Conservation (phyloP, 371 early-diverging fungal genomes). For the Mucor velutinosus region DNA sequence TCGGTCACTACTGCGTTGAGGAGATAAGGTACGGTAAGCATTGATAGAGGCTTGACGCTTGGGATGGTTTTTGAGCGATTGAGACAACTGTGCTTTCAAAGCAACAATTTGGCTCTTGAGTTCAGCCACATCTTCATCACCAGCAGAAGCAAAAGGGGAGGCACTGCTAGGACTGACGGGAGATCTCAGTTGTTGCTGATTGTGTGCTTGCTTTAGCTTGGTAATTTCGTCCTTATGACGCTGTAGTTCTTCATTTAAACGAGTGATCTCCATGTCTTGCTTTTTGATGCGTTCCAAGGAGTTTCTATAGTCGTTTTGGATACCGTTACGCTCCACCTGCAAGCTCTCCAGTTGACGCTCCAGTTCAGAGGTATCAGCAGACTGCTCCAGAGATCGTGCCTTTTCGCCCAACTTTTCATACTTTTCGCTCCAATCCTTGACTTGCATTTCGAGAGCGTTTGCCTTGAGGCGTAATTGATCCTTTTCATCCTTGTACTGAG, state of each 20-base stretch:
- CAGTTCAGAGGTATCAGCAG: slow-evolving; percentile 54
- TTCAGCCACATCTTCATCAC: slow-evolving; percentile 44
- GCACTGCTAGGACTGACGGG: slow-evolving; percentile 24
- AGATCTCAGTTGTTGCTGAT: slow-evolving; percentile 8
- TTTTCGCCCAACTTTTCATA: slow-evolving; percentile 60
- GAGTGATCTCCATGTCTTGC: slow-evolving; percentile 69
- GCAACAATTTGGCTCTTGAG: slow-evolving; percentile 55
- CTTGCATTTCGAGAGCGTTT: slow-evolving; percentile 63
- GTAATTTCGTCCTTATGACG: slow-evolving; percentile 74
- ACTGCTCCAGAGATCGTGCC: slow-evolving; percentile 49
- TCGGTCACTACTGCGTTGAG: slow-evolving; percentile 31
- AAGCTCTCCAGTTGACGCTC: slow-evolving; percentile 61
- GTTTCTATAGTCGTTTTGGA: slow-evolving; percentile 54
- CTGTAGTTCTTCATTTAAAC: slow-evolving; percentile 59
- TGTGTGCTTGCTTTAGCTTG: slow-evolving; percentile 52
- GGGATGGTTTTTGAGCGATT: slow-evolving; percentile 40
- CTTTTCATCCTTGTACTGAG: slow-evolving; percentile 73
- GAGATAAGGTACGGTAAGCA: slow-evolving; percentile 42
- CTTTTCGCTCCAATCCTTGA: slow-evolving; percentile 71
- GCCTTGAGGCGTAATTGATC: slow-evolving; percentile 58
- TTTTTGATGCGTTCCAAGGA: slow-evolving; percentile 60
- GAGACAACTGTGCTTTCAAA: slow-evolving; percentile 56
- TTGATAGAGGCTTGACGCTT: slow-evolving; percentile 45
- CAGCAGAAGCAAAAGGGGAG: slow-evolving; percentile 12
- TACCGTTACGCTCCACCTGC: slow-evolving; percentile 50